Conservation (phyloP, 2,329 filamentous ascomycete genomes). For the Fusarium citri region DNA sequence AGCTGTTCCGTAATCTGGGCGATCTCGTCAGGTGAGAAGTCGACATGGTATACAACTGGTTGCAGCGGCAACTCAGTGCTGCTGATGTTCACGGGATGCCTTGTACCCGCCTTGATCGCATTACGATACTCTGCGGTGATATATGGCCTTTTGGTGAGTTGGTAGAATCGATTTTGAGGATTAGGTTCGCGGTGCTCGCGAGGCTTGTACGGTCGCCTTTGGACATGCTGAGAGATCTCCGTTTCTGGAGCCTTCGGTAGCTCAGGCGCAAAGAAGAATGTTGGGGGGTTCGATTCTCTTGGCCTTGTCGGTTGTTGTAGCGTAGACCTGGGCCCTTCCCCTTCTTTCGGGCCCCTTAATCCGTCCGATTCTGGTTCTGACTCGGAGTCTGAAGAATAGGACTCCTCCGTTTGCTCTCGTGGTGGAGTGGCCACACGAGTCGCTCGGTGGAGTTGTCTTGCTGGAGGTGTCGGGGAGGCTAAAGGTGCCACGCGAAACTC, state of each 20-base stretch:
- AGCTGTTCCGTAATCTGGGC: slow-evolving; percentile 41
- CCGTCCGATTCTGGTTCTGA: background rate
- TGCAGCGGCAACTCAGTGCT: slow-evolving; percentile 6
- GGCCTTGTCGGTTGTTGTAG: background rate
- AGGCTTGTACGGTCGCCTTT: slow-evolving; percentile 24
- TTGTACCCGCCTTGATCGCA: slow-evolving; percentile 44
- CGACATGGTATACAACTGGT: slow-evolving; percentile 56
- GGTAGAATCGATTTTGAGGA: slow-evolving; percentile 29
- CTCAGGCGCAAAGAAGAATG: background rate
- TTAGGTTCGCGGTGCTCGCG: slow-evolving; percentile 24
- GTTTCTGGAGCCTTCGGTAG: background rate
- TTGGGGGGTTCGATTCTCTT: background rate
- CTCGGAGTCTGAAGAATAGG: background rate
- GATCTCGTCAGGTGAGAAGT: slow-evolving; percentile 58
- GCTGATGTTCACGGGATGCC: slow-evolving; percentile 3
- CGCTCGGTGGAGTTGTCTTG: background rate
- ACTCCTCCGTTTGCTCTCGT: background rate
- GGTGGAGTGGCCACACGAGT: background rate
- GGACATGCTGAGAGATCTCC: background rate
- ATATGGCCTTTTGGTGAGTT: slow-evolving; percentile 43
- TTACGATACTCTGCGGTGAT: slow-evolving; percentile 43
- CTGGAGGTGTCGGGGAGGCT: background rate
- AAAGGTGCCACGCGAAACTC: slow-evolving; percentile 6
- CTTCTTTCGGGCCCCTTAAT: background rate
- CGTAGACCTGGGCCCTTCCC: background rate